Base-by-base conservation (phyloP, 306 rosid genomes). In the Castanea mollissima region DNA sequence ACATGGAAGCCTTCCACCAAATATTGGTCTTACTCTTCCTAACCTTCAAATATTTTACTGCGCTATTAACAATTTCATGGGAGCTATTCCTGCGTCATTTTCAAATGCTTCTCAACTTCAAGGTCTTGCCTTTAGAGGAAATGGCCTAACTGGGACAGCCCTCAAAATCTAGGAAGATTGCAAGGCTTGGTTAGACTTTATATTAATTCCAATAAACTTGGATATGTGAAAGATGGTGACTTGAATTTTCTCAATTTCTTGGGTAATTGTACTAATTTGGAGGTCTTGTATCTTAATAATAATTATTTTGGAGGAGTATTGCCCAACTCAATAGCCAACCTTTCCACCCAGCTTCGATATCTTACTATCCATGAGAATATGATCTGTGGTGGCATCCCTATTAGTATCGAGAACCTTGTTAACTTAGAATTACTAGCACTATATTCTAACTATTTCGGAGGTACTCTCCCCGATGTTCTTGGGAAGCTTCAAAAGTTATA, bases 1-100 rank as follows among this genome's bases (percentile, higher is more conserved):
- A 21, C 81, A 57, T 13, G 92, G 91, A 19, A 77, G 44, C 35
- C 52, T 91, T 32, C 90, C 89, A 34, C 49, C 78, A 32, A 76
- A 91, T 79, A 57, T 89, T 14, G 89, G 91, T 20, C 51, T 76
- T 16, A 87, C 82, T 63, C 89, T 89, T 64, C 89, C 85, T 20
- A 83, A 84, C 72, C 86, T 89, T 4, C 51, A 78, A 60, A 29
- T 55, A 19, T 89, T 87, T 78, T 83, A 73, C 6, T 86, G 87
- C 12, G 86, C 64, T 20, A 77, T 69, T 68, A 89, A 87, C 77
- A 56, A 51, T 29, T 80, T 91, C 41, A 74, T 79, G 0, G 90
- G 91, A 4, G 59, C 41, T 59, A 64, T 89, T 77, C 96, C 90
- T 5, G 69, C n/a, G 19, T 89, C 93, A 1, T 56, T 87, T 35